phyloP scores from a whole-genome alignment of 331 rosid genomes.

The Phaseolus coccineus region DNA sequence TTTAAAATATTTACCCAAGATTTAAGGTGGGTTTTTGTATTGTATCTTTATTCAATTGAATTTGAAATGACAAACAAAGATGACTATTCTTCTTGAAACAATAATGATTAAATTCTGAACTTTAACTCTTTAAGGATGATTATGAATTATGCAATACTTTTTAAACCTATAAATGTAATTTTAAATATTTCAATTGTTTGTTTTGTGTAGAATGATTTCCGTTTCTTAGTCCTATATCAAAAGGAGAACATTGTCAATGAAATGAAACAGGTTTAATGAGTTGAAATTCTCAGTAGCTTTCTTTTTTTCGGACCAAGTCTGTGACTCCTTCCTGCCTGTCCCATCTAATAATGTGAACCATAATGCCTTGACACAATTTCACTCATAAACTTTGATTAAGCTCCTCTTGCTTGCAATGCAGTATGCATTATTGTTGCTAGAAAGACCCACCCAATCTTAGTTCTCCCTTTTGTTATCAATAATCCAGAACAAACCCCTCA shows the following conservation, averaged over 20 bases:
- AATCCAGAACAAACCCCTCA: neutral
- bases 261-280: neutral
- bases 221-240: neutral
- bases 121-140: neutral
- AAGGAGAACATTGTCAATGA: neutral
- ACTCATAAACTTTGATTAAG: neutral
- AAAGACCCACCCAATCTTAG: neutral
- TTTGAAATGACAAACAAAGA: conserved; percentile 12
- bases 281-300: neutral
- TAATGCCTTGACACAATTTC: neutral
- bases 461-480: neutral
- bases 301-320: neutral
- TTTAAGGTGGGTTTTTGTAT: neutral
- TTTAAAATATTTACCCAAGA: conserved; percentile 27
- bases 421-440: neutral
- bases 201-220: neutral
- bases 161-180: neutral
- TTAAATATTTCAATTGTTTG: neutral
- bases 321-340: neutral
- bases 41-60: conserved; percentile 20
- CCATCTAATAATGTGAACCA: neutral
- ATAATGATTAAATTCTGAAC: conserved; percentile 1
- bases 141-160: neutral
- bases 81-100: neutral
- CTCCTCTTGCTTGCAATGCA: neutral